phyloP scores from a whole-genome alignment of 495 filamentous ascomycete species.

The Tuber magnatum region DNA sequence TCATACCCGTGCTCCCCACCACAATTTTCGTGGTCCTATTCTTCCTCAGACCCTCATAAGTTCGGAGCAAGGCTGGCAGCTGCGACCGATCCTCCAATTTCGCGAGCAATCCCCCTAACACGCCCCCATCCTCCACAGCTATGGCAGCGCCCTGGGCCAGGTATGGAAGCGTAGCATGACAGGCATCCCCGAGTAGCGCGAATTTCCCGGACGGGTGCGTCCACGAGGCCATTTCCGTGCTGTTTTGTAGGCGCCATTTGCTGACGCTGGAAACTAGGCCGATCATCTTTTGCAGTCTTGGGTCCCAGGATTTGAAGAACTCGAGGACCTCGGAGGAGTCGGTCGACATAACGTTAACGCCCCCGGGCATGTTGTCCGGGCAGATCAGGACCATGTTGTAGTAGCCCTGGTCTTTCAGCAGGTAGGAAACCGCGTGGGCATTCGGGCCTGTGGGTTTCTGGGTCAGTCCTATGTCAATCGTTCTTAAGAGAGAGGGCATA shows the following conservation, averaged over 20 bases:
- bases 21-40: conserved; percentile 53
- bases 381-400: conserved; percentile 56
- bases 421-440: conserved; percentile 54
- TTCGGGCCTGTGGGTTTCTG: conserved; percentile 44
- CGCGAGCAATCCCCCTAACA: conserved; percentile 47
- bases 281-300: conserved; percentile 48
- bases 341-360: conserved; percentile 45
- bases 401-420: conserved; percentile 47
- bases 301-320: conserved; percentile 51
- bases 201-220: conserved; percentile 42
- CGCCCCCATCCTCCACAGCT: conserved; percentile 52
- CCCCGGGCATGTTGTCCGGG: conserved; percentile 49
- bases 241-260: conserved; percentile 50
- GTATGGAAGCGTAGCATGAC: conserved; percentile 63
- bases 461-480: not conserved
- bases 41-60: conserved; percentile 59
- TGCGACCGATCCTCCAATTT: conserved; percentile 42
- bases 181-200: conserved; percentile 52
- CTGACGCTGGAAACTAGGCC: conserved; percentile 46
- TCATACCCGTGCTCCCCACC: conserved; percentile 48
- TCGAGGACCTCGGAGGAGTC: conserved; percentile 48
- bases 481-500: not conserved
- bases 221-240: conserved; percentile 43
- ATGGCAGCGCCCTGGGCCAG: conserved; percentile 57
- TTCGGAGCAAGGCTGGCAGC: conserved; percentile 47